These are phyloP conservation scores for Echeveria elegans DNA, from an alignment of 164 flowering plant species.

Conservation along the genomic window DNA sequence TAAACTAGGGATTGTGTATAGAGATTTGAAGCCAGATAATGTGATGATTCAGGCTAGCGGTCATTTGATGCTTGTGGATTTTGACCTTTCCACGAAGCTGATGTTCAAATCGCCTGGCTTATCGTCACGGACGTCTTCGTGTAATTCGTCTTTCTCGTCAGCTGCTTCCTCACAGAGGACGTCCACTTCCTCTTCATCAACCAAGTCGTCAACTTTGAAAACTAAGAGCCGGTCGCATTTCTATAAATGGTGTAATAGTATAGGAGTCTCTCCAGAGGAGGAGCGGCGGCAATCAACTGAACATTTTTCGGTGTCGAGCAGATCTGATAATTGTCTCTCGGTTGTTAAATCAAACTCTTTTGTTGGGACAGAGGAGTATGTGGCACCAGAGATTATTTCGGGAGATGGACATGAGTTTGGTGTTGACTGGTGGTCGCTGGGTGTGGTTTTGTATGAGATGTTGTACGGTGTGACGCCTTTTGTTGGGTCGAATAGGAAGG, in stretches of 20 bases:
- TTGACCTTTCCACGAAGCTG: slow-evolving; percentile 70
- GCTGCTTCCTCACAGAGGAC: background rate
- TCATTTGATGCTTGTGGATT: slow-evolving; percentile 85
- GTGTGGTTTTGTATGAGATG: slow-evolving; percentile 84
- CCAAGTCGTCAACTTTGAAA: slow-evolving; percentile 6
- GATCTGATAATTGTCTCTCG: background rate
- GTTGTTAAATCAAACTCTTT: slow-evolving; percentile 69
- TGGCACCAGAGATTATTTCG: slow-evolving; percentile 75
- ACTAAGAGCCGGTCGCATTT: slow-evolving; percentile 17
- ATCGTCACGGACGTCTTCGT: background rate
- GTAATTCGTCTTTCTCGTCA: background rate
- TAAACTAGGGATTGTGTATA: slow-evolving; percentile 59
- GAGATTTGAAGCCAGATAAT: slow-evolving; percentile 93
- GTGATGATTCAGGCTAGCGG: slow-evolving; percentile 70
- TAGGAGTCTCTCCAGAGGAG: slow-evolving; percentile 27
- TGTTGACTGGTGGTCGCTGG: slow-evolving; percentile 93
- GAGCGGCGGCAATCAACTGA: slow-evolving; percentile 6
- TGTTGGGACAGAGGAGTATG: slow-evolving; percentile 96
- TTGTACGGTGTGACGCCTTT: slow-evolving; percentile 88
- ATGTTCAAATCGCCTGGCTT: slow-evolving; percentile 22
- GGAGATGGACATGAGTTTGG: slow-evolving; percentile 75
- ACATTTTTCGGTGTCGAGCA: slow-evolving; percentile 10
- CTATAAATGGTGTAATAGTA: slow-evolving; percentile 15
- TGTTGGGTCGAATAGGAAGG: slow-evolving; percentile 53
- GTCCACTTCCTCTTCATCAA: background rate